Conservation (phyloP, 768 basidiomycete species). For the Pisolithus sp. region DNA sequence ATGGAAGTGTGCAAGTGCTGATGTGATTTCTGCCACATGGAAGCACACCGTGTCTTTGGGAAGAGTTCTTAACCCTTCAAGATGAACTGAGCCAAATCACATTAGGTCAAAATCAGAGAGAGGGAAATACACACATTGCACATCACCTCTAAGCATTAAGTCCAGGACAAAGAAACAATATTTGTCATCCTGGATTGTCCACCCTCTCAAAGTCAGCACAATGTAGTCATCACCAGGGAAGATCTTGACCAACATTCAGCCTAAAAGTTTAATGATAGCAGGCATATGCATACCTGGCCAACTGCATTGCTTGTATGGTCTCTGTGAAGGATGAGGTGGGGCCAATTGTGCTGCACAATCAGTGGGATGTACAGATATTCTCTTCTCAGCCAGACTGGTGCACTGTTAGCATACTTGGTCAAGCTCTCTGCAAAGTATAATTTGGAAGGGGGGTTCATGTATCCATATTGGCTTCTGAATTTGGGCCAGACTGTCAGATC, state of each 20-base stretch:
- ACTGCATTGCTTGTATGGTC: conserved; percentile 99
- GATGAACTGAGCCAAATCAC: no score
- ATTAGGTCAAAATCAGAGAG: no score
- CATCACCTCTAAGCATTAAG: no score
- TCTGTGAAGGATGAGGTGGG: conserved; percentile 31
- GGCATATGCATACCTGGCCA: conserved; percentile 67
- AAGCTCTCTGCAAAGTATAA: conserved; percentile 88
- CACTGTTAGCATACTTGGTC: conserved; percentile 86
- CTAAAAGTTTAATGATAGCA: neutral
- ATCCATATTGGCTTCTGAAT: conserved; percentile 78
- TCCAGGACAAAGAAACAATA: no score
- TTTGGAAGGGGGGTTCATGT: conserved; percentile 92
- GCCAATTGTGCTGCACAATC: neutral
- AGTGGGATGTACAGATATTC: conserved; percentile 67
- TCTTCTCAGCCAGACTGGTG: conserved; percentile 96
- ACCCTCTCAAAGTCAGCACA: no score
- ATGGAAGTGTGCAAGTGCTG: no score
- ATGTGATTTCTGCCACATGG: no score
- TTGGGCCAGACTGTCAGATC: conserved; percentile 94
- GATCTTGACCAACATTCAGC: conserved; percentile 47
- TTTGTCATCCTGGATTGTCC: no score
- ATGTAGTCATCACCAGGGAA: conserved; percentile 27
- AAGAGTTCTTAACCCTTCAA: no score
- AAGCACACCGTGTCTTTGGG: no score
- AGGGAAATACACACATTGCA: no score